phyloP scores from a whole-genome alignment of 1,139 yeast genomes.

The Candida dubliniensis region DNA sequence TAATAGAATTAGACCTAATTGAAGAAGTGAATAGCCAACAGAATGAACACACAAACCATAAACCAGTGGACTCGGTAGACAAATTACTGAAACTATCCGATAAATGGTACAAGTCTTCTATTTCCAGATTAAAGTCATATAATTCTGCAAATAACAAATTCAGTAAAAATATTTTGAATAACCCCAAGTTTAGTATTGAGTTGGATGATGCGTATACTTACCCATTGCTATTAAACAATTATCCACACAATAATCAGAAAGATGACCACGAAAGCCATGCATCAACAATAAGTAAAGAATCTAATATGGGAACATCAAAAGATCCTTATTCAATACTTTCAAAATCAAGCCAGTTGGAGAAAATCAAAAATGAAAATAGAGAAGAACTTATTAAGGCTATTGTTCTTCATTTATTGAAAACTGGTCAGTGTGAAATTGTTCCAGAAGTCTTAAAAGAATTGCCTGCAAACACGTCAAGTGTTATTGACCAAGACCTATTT shows the following conservation, averaged over 20 bases:
- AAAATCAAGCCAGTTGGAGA: slow-evolving; percentile 11
- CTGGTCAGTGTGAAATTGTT: slow-evolving; percentile 43
- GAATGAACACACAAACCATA: slow-evolving; percentile 6
- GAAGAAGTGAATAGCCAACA: slow-evolving; percentile 13
- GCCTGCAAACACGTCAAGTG: slow-evolving; percentile 14
- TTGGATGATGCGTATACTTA: slow-evolving; percentile 48
- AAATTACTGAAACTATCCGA: slow-evolving; percentile 15
- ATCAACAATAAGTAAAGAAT: background rate
- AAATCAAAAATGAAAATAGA: slow-evolving; percentile 29
- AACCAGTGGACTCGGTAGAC: background rate
- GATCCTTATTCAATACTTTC: background rate
- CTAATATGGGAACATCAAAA: background rate
- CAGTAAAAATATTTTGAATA: slow-evolving; percentile 35
- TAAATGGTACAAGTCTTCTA: slow-evolving; percentile 41
- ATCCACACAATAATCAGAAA: slow-evolving; percentile 22
- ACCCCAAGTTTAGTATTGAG: slow-evolving; percentile 31
- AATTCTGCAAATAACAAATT: slow-evolving; percentile 40
- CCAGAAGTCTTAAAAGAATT: slow-evolving; percentile 31
- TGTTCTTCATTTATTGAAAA: slow-evolving; percentile 41
- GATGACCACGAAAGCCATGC: background rate
- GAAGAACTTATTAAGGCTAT: slow-evolving; percentile 42
- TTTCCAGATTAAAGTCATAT: slow-evolving; percentile 34
- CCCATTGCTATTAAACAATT: slow-evolving; percentile 36
- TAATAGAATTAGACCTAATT: slow-evolving; percentile 28
- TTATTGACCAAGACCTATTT: slow-evolving; percentile 27